Evolutionary conservation across 805 yeast species (phyloP), one percentile per base, ranked within the genome.

Genomic region (Wickerhamiella spandovensis): DNA sequence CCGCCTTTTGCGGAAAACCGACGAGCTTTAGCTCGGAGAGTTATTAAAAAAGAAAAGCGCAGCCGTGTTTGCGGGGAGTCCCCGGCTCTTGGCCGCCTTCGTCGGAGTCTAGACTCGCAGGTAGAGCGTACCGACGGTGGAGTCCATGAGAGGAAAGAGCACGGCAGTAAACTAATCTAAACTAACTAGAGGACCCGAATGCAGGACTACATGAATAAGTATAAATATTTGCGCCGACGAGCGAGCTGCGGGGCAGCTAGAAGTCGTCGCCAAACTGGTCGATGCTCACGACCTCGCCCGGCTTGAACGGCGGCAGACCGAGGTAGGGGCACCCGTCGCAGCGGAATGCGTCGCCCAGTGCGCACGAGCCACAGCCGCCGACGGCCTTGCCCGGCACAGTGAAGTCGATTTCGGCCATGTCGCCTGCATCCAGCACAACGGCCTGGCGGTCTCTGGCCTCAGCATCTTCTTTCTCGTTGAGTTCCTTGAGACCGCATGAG

Each of bases 261-360:
- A 59, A 53, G 44, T 61, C 63, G 51, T 59, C 63, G 39, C 61
- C 63, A 37, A 59, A 56, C 44, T 51, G 76, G 60, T 77, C 87
- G 55, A 90, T 69, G 30, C 82, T 80, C 49, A 92, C 79, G 10
- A 81, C 81, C 69, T 92, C 95, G 48, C 99, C 99, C 1, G 97
- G 98, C 68, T 88, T 88, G 75, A 92, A 92, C 3, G 99, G 97
- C 15, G 99, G 99, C 44, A 92, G 72, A 0, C 99, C 99, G 57
- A 92, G 71, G 67, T 82, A 92, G 39, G 99, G 99, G 69, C 99
- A 92, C 2, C 97, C 97, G 58, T 89, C 95, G 66, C 99, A 92
- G 62, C 99, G 74, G 70, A 92, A 92, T 0, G 98, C 98, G 66
- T 92, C 99, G 43, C 99, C 99, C 47, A 92, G 74, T 0, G 97